Base-by-base conservation (phyloP, 257 asterid species). In the Plantago major region DNA sequence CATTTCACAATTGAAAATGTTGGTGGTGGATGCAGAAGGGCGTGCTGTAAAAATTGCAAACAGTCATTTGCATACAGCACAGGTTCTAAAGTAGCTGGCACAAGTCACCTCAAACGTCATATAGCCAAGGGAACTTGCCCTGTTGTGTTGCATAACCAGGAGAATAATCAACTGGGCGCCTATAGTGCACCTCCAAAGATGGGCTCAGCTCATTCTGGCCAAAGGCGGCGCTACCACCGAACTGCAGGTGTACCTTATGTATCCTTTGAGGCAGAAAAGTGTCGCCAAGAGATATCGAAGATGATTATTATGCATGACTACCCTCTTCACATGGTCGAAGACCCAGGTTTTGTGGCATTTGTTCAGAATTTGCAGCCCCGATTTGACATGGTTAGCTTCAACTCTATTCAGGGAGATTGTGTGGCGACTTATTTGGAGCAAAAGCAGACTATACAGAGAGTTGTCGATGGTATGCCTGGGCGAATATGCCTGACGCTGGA, bases 71-170 rank as follows among this genome's bases (percentile, higher is more conserved):
- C 99, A 13, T 93, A 93, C 80, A 89, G 97, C 73, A 90, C 95
- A 0, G 99, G 99, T 4, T 64, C 94, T 1, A 93, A 93, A 67
- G 99, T 93, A 33, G 97, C 97, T 10, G 99, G 99, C 26, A 89
- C 99, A 0, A 93, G 99, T 61, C 99, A 93, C 69, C 99, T 93
- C 75, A 93, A 85, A 72, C 97, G 99, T 16, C 99, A 93, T 75
- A 87, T 93, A 17, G 95, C 88, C 3, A 93, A 87, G 75, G 99
- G 99, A 52, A 67, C 88, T 42, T 93, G 99, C 71, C 97, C 95
- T 0, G 88, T 85, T 1, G 82, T 83, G 58, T 73, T 86, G 19
- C 94, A 87, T 42, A 83, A 77, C 49, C 96, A 80, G 73, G 89
- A 77, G 68, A 85, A 70, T 22, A 78, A 72, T 65, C 95, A 73